Base-by-base conservation (phyloP, 768 basidiomycete genomes). In the Udeniomyces megalosporus region DNA sequence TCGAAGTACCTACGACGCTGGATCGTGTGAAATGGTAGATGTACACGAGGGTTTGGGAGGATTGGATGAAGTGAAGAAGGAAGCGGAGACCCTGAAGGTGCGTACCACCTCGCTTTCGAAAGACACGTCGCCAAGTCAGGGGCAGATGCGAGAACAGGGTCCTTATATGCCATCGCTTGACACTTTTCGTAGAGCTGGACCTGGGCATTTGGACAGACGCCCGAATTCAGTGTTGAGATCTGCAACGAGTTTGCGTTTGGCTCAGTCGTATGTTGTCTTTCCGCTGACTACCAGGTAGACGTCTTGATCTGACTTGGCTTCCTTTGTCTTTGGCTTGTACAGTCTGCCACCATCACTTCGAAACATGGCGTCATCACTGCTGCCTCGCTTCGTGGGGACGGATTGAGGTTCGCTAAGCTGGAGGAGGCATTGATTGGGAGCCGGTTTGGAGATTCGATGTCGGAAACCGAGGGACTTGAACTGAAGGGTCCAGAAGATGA, bases 201-300 rank as follows among this genome's bases (percentile, higher is more conserved):
- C 24, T 97, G 92, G 90, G 77, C 80, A 15, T 95, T 82, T 69
- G 93, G 92, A 0, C 87, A 92, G 70, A 93, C 92, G 0, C 91
- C 92, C 46, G 86, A 93, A 70, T 97, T 99, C 71, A 84, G 82
- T 7, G 86, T 88, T 69, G 76, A 76, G 2, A 46, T 81, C 0
- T 3, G 6, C 51, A 71, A 32, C 71, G 70, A 4, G 59, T 66
- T 20, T 76, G 80, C 49, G 50, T 68, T 15, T 77, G 78, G 71
- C 78, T 77, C 38, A 8, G 17, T 42, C 38, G 38, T 42, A 17
- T 17, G 38, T 42, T 42, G 10, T 42, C 10, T 42, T 8, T 17
- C 38, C 17, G 38, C 17, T 17, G 8, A 42, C 38, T 42, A 42
- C 3, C 35, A 34, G 31, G 44, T 42, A 8, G 54, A 28, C 32